Base-by-base conservation (phyloP, 2,329 filamentous ascomycete species). In the Corniculantispora saksenae region DNA sequence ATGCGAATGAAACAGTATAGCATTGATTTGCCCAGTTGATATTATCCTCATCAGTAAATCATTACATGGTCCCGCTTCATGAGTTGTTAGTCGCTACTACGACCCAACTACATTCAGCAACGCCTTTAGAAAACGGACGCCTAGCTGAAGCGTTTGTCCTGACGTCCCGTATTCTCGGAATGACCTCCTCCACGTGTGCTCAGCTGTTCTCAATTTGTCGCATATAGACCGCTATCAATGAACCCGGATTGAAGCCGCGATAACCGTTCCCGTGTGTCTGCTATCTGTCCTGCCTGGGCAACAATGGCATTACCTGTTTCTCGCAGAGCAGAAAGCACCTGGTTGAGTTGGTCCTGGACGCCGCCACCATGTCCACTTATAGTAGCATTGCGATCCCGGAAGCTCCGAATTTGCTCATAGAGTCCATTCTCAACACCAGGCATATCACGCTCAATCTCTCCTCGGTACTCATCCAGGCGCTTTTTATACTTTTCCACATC, bases 391-490 rank as follows among this genome's bases (percentile, higher is more conserved):
- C 74, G 74, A 62, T 79, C 77, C 8, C 77, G 72, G 19, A 79
- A 67, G 15, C 72, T 69, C 27, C 77, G 72, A 57, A 81, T 79
- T 66, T 79, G 77, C 66, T 81, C 80, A 65, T 82, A 82, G 19
- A 82, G 72, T 0, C 80, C 80, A 61, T 81, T 80, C 70, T 82
- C 80, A 1, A 82, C 80, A 32, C 80, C 79, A 3, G 80, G 80
- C 80, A 82, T 81, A 69, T 82, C 80, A 43, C 79, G 77, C 69
- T 82, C 79, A 50, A 82, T 81, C 69, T 81, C 80, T 57, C 72
- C 74, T n/a, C 79, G 77, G 69, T 81, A 82, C 63, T 80, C 77
- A 62, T 81, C 78, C 38, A 82, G 71, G 25, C 79, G 75, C 67
- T 72, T 74, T 70, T 81, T 80, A 67, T 81, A 80, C 65, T 77